These are phyloP conservation scores for Trichoderma atrobrunneum DNA, from an alignment of 2,329 filamentous ascomycete species.

Conservation along the genomic window DNA sequence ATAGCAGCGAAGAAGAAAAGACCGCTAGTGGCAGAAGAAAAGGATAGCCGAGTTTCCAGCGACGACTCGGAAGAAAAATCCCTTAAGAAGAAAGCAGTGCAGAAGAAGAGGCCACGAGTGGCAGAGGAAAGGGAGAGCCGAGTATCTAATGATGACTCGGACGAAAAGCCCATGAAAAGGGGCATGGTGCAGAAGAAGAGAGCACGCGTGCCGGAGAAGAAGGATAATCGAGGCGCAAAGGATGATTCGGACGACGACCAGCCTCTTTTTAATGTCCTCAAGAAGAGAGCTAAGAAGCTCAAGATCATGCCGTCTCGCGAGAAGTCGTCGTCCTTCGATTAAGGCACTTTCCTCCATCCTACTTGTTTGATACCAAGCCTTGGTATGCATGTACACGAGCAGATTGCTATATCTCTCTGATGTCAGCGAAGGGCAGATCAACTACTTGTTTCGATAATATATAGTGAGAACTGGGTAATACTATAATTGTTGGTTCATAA, in stretches of 20 bases:
- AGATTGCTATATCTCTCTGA: background rate
- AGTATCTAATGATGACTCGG: background rate
- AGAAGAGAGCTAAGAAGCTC: background rate
- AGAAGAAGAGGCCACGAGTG: background rate
- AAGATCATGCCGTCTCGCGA: background rate
- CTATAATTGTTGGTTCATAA: background rate
- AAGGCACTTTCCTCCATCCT: background rate
- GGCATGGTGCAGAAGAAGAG: background rate
- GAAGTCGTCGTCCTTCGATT: background rate
- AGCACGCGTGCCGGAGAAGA: background rate
- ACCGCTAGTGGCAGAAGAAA: no score
- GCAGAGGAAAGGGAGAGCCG: background rate
- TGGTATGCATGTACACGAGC: background rate
- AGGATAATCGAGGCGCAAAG: background rate
- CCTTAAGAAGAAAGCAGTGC: background rate
- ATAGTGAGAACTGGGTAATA: background rate
- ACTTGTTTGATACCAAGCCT: background rate
- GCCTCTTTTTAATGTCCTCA: background rate
- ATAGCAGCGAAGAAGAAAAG: background rate
- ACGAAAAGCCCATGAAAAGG: background rate
- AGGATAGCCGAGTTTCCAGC: background rate
- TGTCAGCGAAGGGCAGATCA: no score
- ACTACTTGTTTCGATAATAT: background rate
- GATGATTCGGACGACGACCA: background rate
- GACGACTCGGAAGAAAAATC: background rate